A percentile compares a stretch with the other conserved stretches of the same genome.
phyloP scores from a whole-genome alignment of 805 yeast genomes.

The Yueomyces sp. region DNA sequence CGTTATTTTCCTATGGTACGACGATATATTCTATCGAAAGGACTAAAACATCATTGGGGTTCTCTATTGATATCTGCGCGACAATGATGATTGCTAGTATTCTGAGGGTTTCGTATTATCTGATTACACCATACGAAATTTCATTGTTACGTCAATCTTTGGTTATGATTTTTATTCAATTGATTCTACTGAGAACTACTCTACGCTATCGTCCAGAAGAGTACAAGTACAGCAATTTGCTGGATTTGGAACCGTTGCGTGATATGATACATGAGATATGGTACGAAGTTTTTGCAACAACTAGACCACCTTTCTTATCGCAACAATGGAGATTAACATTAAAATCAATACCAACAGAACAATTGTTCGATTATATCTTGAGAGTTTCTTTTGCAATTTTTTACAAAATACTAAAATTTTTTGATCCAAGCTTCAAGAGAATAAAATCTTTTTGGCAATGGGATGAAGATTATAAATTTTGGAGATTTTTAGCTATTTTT shows the following conservation, averaged over 20 bases:
- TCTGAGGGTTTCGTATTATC: conserved; percentile 61
- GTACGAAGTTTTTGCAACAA: conserved; percentile 17
- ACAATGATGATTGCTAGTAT: conserved; percentile 75
- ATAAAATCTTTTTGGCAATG: conserved; percentile 79
- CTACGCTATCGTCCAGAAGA: conserved; percentile 42
- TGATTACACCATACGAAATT: conserved; percentile 70
- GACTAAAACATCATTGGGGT: conserved; percentile 58
- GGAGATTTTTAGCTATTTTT: conserved; percentile 47
- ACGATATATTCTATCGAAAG: conserved; percentile 58
- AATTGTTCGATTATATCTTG: conserved; percentile 11
- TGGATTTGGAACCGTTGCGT: conserved; percentile 21
- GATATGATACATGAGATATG: conserved; percentile 21
- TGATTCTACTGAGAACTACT: conserved; percentile 48
- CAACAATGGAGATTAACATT: conserved; percentile 19
- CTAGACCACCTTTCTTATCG: conserved; percentile 10
- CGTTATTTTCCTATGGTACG: conserved; percentile 76
- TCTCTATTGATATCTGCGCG: conserved; percentile 84
- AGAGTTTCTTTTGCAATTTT: conserved; percentile 18
- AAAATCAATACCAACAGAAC: conserved; percentile 11
- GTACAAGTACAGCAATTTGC: conserved; percentile 27
- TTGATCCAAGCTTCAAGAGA: conserved; percentile 57
- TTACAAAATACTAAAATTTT: conserved; percentile 38
- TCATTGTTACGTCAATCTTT: conserved; percentile 66
- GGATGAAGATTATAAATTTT: conserved; percentile 44
- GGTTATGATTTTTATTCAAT: conserved; percentile 75